phyloP scores from a whole-genome alignment of 345 rosid species.

The Cardamine chenopodiifolia region DNA sequence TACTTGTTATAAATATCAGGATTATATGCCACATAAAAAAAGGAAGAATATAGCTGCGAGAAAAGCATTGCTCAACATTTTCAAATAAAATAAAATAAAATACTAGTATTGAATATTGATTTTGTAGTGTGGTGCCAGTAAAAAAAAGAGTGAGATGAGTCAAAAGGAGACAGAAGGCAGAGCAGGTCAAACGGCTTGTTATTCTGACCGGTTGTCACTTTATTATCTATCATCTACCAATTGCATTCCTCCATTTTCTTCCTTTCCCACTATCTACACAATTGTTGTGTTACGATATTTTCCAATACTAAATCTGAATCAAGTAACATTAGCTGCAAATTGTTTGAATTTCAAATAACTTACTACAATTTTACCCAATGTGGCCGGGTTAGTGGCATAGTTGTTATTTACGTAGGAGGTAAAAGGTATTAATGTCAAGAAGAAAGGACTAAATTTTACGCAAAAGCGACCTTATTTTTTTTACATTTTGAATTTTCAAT shows the following conservation, averaged over 20 bases:
- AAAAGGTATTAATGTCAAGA: background rate
- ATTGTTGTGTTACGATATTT: background rate
- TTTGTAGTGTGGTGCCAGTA: conserved; percentile 1
- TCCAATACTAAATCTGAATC: background rate
- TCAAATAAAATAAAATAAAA: background rate
- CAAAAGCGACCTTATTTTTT: background rate
- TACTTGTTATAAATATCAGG: background rate
- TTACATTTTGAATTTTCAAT: conserved; percentile 46
- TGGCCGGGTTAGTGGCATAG: conserved; percentile 32
- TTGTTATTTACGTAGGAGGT: background rate
- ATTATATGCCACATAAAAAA: background rate
- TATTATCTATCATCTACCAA: conserved; percentile 20
- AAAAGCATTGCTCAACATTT: background rate
- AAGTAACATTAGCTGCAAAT: background rate
- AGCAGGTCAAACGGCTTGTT: conserved; percentile 28
- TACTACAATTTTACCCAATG: background rate
- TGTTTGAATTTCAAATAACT: background rate
- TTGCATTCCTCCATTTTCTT: background rate
- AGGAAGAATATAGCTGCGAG: background rate
- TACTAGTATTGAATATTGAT: background rate
- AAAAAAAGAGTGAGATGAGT: conserved; percentile 14
- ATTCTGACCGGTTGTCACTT: conserved; percentile 12
- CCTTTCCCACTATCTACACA: background rate
- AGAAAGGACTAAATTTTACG: conserved; percentile 8
- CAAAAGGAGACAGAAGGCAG: conserved; percentile 27